Percentiles rank a stretch among this genome's conserved stretches.
Conservation (phyloP, 176 grass and related monocot species). For the Oryza officinalis region DNA sequence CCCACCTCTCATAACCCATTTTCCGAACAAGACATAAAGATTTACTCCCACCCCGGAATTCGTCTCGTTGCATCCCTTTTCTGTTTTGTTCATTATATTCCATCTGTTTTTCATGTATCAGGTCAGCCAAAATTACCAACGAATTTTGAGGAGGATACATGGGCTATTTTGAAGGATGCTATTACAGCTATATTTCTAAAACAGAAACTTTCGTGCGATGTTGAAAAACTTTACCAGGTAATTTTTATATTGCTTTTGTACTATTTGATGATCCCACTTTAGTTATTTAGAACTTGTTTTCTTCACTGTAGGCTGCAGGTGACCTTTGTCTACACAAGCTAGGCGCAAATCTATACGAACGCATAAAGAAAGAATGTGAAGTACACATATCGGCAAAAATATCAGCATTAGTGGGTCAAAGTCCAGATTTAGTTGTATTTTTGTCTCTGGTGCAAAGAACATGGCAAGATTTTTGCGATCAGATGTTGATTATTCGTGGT, state of each 20-base stretch:
- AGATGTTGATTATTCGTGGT: conserved; percentile 98
- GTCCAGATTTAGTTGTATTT: conserved; percentile 97
- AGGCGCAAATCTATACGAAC: conserved; percentile 82
- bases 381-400: conserved; percentile 82
- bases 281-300: conserved; percentile 28
- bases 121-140: conserved; percentile 86
- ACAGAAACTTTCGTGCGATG: conserved; percentile 76
- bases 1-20: no score
- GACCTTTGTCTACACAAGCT: conserved; percentile 92
- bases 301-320: conserved; percentile 64
- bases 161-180: conserved; percentile 87
- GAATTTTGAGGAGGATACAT: conserved; percentile 94
- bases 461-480: conserved; percentile 99
- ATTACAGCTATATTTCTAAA: conserved; percentile 98
- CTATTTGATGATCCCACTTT: conserved; percentile 11
- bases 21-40: background rate
- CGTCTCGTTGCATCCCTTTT: conserved; percentile 12
- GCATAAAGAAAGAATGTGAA: conserved; percentile 92
- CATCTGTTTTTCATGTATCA: conserved; percentile 47
- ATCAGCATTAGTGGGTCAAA: conserved; percentile 83
- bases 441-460: conserved; percentile 85
- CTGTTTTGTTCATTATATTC: conserved; percentile 26
- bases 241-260: conserved; percentile 29
- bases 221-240: conserved; percentile 98
- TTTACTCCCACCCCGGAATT: background rate